phyloP scores from a whole-genome alignment of 2,329 filamentous ascomycete genomes.

The Bipolaris zeicola region DNA sequence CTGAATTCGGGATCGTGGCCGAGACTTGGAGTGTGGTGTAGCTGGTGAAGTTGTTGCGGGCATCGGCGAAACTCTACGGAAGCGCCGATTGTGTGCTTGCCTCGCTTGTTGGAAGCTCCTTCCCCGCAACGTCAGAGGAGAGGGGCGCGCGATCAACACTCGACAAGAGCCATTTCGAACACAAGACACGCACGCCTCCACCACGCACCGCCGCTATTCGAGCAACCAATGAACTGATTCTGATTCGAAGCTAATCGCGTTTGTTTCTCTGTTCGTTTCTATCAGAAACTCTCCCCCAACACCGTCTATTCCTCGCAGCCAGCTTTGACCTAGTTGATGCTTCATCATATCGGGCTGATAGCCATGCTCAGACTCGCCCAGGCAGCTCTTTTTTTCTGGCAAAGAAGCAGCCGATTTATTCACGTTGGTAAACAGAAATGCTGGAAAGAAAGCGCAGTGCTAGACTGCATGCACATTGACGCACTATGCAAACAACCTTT shows the following conservation, averaged over 20 bases:
- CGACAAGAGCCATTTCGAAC: not conserved
- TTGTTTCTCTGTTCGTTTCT: no score
- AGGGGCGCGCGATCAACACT: not conserved
- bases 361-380: not conserved
- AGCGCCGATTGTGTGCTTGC: conserved; percentile 35
- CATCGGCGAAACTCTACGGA: conserved; percentile 30
- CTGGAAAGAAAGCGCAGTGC: not conserved
- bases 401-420: not conserved
- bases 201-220: not conserved
- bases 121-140: conserved; percentile 23
- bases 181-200: not conserved
- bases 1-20: conserved; percentile 35
- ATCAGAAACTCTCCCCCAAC: no score
- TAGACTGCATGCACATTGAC: not conserved
- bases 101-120: conserved; percentile 27
- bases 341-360: not conserved
- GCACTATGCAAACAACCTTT: not conserved
- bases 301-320: not conserved
- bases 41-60: conserved; percentile 33
- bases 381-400: not conserved
- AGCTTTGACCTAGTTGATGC: not conserved
- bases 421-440: not conserved
- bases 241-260: no score
- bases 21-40: conserved; percentile 31
- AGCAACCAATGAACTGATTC: not conserved